Conservation (phyloP, 768 basidiomycete genomes). For the Suillus luteus region DNA sequence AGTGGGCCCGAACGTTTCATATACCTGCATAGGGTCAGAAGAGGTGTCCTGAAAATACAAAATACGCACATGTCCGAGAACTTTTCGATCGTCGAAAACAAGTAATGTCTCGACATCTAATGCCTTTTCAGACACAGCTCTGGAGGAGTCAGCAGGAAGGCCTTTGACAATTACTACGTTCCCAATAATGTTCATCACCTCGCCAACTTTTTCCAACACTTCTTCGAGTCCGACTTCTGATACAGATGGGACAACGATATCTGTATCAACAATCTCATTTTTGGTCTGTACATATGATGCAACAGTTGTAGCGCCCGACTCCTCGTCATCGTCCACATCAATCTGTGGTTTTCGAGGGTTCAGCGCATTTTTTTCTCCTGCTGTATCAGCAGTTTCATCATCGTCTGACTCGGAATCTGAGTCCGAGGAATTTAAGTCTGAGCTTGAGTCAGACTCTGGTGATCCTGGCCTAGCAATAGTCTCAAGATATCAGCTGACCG, state of each 20-base stretch:
- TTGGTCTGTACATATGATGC: constrained; percentile 61
- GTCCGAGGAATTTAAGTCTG: constrained; percentile 23
- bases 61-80: constrained; percentile 82
- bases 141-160: constrained; percentile 42
- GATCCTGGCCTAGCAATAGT: constrained; percentile 25
- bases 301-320: constrained; percentile 40
- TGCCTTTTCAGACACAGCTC: constrained; percentile 57
- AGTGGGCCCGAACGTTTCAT: constrained; percentile 96
- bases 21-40: constrained; percentile 54
- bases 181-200: constrained; percentile 74
- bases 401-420: constrained; percentile 26
- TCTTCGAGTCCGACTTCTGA: constrained; percentile 66
- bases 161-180: constrained; percentile 77
- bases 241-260: constrained; percentile 63
- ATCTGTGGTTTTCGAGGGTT: constrained; percentile 9
- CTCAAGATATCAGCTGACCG: constrained; percentile 27
- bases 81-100: constrained; percentile 85
- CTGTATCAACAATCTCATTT: constrained; percentile 65
- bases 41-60: constrained; percentile 8
- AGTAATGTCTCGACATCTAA: constrained; percentile 90
- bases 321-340: constrained; percentile 59
- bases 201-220: constrained; percentile 71
- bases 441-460: constrained; percentile 46
- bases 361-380: constrained; percentile 1
- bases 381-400: constrained; percentile 21